Evolutionary conservation across 176 grass and related monocot species (phyloP).

Genomic region (Stipa capillata): DNA sequence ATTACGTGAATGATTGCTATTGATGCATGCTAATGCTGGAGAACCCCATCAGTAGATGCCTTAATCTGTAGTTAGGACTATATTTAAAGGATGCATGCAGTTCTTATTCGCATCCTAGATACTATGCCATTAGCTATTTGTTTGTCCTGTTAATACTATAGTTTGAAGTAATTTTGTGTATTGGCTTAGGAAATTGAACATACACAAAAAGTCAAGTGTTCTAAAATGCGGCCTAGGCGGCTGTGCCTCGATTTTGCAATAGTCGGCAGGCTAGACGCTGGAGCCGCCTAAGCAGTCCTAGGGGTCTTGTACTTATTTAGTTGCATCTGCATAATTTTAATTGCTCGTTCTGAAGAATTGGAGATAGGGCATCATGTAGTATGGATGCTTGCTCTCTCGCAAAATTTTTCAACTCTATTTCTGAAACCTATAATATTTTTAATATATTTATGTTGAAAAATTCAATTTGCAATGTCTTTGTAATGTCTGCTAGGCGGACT

Average conservation of each 20-base stretch:
- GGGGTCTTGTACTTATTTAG: not conserved
- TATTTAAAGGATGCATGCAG: not conserved
- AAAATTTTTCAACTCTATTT: not conserved
- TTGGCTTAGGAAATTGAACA: not conserved
- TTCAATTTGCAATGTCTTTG: not conserved
- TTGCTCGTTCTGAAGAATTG: not conserved
- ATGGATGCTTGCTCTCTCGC: not conserved
- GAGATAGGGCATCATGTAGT: not conserved
- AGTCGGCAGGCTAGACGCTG: not conserved
- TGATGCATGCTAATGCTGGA: not conserved
- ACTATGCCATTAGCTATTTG: not conserved
- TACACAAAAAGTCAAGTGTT: not conserved
- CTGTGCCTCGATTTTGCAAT: not conserved
- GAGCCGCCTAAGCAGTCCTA: not conserved
- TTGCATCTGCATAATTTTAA: not conserved
- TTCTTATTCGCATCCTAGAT: conserved; percentile 14
- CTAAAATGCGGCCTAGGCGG: not conserved
- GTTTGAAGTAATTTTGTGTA: not conserved
- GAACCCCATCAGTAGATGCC: not conserved
- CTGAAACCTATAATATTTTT: not conserved
- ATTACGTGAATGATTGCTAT: not conserved
- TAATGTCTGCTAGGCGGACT: not conserved
- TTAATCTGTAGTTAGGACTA: not conserved
- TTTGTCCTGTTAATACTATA: not conserved
- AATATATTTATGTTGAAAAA: not conserved